Base-by-base conservation (phyloP, 371 early-diverging fungal genomes). In the Mucor lusitanicus region DNA sequence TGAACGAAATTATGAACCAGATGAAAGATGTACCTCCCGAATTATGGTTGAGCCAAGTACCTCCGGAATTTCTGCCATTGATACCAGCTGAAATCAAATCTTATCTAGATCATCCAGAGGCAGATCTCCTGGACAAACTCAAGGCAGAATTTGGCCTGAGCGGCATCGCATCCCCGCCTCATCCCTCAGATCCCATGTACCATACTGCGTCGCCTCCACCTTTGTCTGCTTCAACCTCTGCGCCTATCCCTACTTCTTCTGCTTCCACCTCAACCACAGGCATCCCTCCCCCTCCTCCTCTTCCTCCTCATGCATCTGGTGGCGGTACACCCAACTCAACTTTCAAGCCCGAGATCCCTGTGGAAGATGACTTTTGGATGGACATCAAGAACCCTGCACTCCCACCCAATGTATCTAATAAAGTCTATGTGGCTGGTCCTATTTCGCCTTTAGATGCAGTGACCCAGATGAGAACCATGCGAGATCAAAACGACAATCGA, bases 361-460 rank as follows among this genome's bases (percentile, higher is more conserved):
- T 61, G 12, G 64, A 69, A 58, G 48, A 44, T 13, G 70, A 65
- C 42, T 70, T 70, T 30, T 65, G 66, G 65, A 30, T 56, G 19
- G 58, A 61, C 40, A 67, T 61, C 3, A 61, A 67, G 19, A 39
- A 66, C 13, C 21, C 66, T 2, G 8, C 35, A 23, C 13, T 13
- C 6, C 25, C 61, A 21, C 25, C 57, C 4, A 33, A 19, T 11
- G 30, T 55, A n/a, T 40, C 42, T 4, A 33, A 69, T 39, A 70
- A 70, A 25, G 25, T 65, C 3, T 70, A 70, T 42, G 65, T 70
- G 13, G 58, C 56, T 17, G 70, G 70, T 2, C 68, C 68, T 42
- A 60, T 72, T 13, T 39, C 64, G 6, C 68, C 72, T 27, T 33
- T 72, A n/a, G 72, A 72, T 30, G 72, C 72, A 12, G 64, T 72